Evolutionary conservation across 2,329 filamentous ascomycete genomes (phyloP).

Genomic region (Apiospora phragmitis): DNA sequence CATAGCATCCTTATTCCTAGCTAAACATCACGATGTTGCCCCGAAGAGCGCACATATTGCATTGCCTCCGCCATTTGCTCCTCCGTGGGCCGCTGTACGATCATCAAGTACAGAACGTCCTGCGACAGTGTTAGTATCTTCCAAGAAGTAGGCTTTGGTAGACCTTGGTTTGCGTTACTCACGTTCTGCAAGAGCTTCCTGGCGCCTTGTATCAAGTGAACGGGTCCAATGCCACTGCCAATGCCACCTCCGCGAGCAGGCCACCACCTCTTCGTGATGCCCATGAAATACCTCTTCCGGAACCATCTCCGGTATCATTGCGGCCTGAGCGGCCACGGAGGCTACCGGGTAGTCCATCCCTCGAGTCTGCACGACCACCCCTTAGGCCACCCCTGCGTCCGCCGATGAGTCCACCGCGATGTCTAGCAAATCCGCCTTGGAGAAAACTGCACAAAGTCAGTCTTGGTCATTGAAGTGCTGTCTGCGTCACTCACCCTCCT

Average conservation of each 20-base stretch:
- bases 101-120: constrained; percentile 51
- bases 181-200: background rate
- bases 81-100: constrained; percentile 49
- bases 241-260: too few relatives aligned
- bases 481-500: constrained; percentile 11
- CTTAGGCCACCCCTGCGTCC: background rate
- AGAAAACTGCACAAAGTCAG: background rate
- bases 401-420: background rate
- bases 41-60: background rate
- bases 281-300: background rate
- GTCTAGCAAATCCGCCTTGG: background rate
- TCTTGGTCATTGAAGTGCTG: background rate
- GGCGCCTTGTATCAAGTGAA: background rate
- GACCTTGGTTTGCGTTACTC: background rate
- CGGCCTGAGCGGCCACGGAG: background rate
- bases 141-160: background rate
- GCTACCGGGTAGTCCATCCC: background rate
- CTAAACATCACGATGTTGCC: background rate
- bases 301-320: background rate
- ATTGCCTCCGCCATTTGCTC: constrained; percentile 35
- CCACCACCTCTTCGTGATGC: background rate
- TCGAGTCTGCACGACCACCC: background rate
- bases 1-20: too few relatives aligned
- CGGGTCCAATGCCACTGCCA: background rate
- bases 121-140: constrained; percentile 19